Percentiles rank a stretch among this genome's conserved stretches.
Conservation (phyloP, 2,329 filamentous ascomycete genomes). For the Aspergillus sp. region DNA sequence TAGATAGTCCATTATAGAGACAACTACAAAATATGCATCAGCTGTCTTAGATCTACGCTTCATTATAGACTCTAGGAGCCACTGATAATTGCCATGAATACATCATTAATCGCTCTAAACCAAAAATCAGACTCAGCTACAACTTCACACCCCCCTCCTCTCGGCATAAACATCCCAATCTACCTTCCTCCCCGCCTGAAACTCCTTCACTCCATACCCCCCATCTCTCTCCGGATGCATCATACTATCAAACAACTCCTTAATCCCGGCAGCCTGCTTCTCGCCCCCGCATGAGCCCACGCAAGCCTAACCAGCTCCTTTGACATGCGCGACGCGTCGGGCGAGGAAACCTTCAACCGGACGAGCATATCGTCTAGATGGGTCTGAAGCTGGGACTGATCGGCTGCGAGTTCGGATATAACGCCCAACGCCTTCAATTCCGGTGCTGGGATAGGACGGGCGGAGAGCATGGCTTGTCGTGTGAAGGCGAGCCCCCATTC, state of each 20-base stretch:
- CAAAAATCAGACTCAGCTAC: no score
- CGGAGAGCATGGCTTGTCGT: slow-evolving; percentile 35
- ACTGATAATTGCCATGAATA: no score
- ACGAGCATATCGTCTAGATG: slow-evolving; percentile 21
- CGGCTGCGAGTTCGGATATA: slow-evolving; percentile 18
- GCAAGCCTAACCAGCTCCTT: slow-evolving; percentile 28
- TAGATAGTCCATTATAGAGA: no score
- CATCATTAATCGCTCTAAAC: no score
- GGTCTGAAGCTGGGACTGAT: slow-evolving; percentile 6
- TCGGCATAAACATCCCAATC: slow-evolving; percentile 19
- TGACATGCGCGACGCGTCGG: slow-evolving; percentile 27
- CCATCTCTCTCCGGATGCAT: slow-evolving; percentile 20
- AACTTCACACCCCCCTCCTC: background rate
- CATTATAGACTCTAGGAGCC: no score
- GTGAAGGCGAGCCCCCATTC: slow-evolving; percentile 36
- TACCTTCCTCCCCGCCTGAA: slow-evolving; percentile 14
- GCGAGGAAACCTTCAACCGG: slow-evolving; percentile 18
- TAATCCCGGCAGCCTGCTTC: slow-evolving; percentile 14
- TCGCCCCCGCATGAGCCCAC: slow-evolving; percentile 18
- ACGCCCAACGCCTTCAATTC: slow-evolving; percentile 22
- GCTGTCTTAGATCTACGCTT: no score
- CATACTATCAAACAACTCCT: slow-evolving; percentile 23
- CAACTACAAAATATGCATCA: no score
- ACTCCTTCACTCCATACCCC: slow-evolving; percentile 17
- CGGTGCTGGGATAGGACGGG: slow-evolving; percentile 19